Conservation (phyloP, 108 stramenopile species). For the Nitzschia sp. region DNA sequence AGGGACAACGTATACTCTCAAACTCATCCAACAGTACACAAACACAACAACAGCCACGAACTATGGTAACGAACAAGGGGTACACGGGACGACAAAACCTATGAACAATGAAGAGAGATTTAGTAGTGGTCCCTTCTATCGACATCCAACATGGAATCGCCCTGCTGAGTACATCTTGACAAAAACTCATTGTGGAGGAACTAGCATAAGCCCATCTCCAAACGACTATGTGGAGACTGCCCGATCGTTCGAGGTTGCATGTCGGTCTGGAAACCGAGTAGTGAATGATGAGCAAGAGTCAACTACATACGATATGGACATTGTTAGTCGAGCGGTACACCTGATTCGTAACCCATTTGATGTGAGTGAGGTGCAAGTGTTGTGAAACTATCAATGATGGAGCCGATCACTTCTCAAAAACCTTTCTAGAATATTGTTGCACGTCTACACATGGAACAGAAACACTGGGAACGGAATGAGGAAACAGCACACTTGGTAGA, state of each 20-base stretch:
- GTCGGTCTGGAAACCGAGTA: constrained; percentile 22
- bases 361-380: background rate
- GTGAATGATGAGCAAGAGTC: constrained; percentile 14
- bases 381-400: background rate
- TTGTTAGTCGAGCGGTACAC: constrained; percentile 45
- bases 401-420: background rate
- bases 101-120: constrained; percentile 19
- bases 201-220: constrained; percentile 1
- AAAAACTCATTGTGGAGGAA: constrained; percentile 73
- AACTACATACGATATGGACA: constrained; percentile 15
- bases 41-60: constrained; percentile 59
- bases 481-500: constrained; percentile 6
- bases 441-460: constrained; percentile 58
- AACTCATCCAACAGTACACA: constrained; percentile 54
- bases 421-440: constrained; percentile 51
- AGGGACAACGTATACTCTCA: constrained; percentile 69
- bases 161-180: constrained; percentile 53
- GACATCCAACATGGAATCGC: constrained; percentile 24
- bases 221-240: constrained; percentile 47
- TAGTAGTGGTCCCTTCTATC: constrained; percentile 48
- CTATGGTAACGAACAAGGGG: constrained; percentile 55
- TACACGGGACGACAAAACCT: constrained; percentile 31
- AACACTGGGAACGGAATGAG: constrained; percentile 29
- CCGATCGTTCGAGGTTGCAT: constrained; percentile 38
- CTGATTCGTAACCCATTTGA: constrained; percentile 73